Conservation (phyloP, 257 asterid species). For the Solanum neorickii region DNA sequence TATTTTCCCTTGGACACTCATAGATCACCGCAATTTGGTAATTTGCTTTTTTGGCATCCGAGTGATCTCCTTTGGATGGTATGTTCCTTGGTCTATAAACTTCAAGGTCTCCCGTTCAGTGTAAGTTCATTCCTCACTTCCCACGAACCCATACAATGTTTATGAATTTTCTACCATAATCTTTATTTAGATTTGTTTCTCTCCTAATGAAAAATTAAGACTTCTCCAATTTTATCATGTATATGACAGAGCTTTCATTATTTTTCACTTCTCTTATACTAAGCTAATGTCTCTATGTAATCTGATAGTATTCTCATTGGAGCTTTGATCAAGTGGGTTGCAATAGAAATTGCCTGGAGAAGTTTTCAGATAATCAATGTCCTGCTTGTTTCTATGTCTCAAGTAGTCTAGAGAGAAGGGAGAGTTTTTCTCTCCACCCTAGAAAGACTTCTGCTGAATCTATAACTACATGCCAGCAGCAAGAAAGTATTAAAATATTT, state of each 20-base stretch:
- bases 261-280: neutral
- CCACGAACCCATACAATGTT: neutral
- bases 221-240: neutral
- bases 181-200: neutral
- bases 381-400: neutral
- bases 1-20: neutral
- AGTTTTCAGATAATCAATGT: neutral
- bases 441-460: neutral
- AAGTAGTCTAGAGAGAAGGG: neutral
- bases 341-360: neutral
- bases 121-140: neutral
- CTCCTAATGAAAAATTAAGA: neutral
- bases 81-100: neutral
- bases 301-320: neutral
- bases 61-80: neutral
- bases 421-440: neutral
- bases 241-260: neutral
- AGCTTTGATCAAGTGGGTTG: neutral
- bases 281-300: neutral
- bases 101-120: neutral
- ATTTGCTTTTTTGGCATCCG: neutral
- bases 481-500: neutral
- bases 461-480: neutral
- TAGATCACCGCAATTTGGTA: neutral
- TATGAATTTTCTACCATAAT: neutral